These are phyloP conservation scores for Aspergillus neoniger DNA, from an alignment of 2,329 filamentous ascomycete genomes.

Conservation along the genomic window DNA sequence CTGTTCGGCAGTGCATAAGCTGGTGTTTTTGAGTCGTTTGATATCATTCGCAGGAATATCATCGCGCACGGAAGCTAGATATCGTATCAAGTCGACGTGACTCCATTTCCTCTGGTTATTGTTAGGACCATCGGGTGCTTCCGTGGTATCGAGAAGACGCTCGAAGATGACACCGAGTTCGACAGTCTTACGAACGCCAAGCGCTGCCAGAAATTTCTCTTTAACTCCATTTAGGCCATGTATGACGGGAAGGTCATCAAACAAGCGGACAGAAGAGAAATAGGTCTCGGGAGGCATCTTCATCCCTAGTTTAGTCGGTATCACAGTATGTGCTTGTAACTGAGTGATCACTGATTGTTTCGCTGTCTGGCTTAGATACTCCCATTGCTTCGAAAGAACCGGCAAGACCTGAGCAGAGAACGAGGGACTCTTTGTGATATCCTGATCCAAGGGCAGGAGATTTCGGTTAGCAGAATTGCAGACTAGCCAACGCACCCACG, in stretches of 20 bases:
- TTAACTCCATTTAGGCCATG: conserved; percentile 76
- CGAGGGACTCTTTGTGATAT: conserved; percentile 68
- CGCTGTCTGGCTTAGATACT: conserved; percentile 67
- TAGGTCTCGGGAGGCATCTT: conserved; percentile 81
- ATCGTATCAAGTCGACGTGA: conserved; percentile 91
- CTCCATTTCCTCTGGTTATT: conserved; percentile 69
- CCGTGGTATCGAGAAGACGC: conserved; percentile 67
- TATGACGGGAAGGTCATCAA: conserved; percentile 87
- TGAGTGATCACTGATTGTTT: conserved; percentile 67
- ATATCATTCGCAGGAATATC: conserved; percentile 87
- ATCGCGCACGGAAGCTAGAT: conserved; percentile 82
- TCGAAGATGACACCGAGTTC: conserved; percentile 93
- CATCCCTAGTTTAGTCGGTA: conserved; percentile 93
- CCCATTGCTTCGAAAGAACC: conserved; percentile 87
- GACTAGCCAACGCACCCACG: conserved; percentile 83
- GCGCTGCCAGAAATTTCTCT: conserved; percentile 78
- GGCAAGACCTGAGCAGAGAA: conserved; percentile 78
- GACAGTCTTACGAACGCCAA: conserved; percentile 93
- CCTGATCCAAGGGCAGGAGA: conserved; percentile 60
- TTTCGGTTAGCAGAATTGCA: conserved; percentile 62
- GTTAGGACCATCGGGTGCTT: conserved; percentile 49
- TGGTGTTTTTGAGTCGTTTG: conserved; percentile 72
- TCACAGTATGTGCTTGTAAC: conserved; percentile 69
- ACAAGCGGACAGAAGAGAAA: conserved; percentile 89
- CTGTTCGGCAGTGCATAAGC: conserved; percentile 76